Percentiles rank a stretch among this genome's conserved stretches.
Evolutionary conservation across 768 basidiomycete genomes (phyloP).

Genomic region (Termitomyces sp.): DNA sequence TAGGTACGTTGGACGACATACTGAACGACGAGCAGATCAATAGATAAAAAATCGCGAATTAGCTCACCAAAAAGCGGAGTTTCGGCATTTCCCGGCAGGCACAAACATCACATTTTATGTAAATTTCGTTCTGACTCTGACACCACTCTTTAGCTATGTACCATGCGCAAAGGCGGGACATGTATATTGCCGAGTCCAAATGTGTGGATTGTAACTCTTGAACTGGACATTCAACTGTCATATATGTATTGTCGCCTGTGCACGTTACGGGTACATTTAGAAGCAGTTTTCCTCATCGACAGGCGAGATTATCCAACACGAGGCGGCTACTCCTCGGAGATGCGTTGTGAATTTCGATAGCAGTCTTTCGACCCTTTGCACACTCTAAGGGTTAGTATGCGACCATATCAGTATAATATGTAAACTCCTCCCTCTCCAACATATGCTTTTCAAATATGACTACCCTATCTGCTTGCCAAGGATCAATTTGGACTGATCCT

Average conservation of each 20-base stretch:
- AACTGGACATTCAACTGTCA: background rate
- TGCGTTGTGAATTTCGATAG: background rate
- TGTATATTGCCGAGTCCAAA: background rate
- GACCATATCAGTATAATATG: background rate
- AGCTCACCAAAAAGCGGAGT: conserved; percentile 12
- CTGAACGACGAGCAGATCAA: conserved; percentile 7
- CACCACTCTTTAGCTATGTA: no score
- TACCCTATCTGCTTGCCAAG: background rate
- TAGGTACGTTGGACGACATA: conserved; percentile 71
- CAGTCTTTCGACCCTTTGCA: background rate
- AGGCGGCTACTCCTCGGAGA: background rate
- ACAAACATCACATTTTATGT: background rate
- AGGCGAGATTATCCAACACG: background rate
- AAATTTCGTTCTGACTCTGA: background rate
- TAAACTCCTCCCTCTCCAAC: background rate
- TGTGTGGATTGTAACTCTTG: background rate
- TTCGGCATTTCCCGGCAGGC: conserved; percentile 11
- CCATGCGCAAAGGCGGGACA: background rate
- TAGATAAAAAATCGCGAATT: conserved; percentile 15
- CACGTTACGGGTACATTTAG: background rate
- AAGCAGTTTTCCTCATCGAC: background rate
- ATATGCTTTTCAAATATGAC: background rate
- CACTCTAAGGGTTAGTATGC: background rate
- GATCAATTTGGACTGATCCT: background rate
- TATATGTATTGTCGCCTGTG: background rate